phyloP scores from a whole-genome alignment of 2,329 filamentous ascomycete genomes.

The Claviceps capensis region DNA sequence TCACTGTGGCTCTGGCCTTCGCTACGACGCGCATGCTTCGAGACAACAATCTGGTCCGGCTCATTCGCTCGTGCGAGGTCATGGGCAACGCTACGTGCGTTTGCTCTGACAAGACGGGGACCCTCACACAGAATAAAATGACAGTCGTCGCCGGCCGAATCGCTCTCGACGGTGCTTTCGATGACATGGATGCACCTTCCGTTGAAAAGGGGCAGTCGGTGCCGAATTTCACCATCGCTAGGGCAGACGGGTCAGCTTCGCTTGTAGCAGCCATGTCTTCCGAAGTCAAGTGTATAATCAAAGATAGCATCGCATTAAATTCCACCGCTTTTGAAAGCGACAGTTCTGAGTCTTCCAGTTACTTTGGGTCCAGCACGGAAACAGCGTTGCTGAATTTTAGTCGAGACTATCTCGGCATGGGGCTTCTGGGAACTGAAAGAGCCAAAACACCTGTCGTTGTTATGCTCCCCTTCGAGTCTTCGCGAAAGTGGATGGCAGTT shows the following conservation, averaged over 20 bases:
- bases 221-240: slow-evolving; percentile 11
- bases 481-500: slow-evolving; percentile 42
- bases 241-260: slow-evolving; percentile 15
- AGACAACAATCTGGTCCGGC: slow-evolving; percentile 48
- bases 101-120: slow-evolving; percentile 54
- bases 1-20: slow-evolving; percentile 47
- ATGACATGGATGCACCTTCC: slow-evolving; percentile 18
- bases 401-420: slow-evolving; percentile 35
- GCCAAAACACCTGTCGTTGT: slow-evolving; percentile 30
- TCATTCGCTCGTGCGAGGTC: slow-evolving; percentile 45
- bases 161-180: slow-evolving; percentile 25
- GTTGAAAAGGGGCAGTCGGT: slow-evolving; percentile 10
- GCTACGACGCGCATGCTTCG: slow-evolving; percentile 49
- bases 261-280: slow-evolving; percentile 18
- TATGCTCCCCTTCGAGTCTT: slow-evolving; percentile 40
- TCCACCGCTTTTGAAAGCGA: slow-evolving; percentile 41
- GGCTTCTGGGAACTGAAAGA: slow-evolving; percentile 30
- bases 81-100: slow-evolving; percentile 53
- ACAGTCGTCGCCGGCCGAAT: slow-evolving; percentile 43
- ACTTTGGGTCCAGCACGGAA: slow-evolving; percentile 42
- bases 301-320: slow-evolving; percentile 29
- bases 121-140: slow-evolving; percentile 51
- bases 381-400: slow-evolving; percentile 37
- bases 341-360: slow-evolving; percentile 20
- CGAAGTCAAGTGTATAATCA: slow-evolving; percentile 23